Percentiles rank a stretch among this genome's conserved stretches.
Conservation (phyloP, 306 rosid genomes). For the Acacia melanoxylon region DNA sequence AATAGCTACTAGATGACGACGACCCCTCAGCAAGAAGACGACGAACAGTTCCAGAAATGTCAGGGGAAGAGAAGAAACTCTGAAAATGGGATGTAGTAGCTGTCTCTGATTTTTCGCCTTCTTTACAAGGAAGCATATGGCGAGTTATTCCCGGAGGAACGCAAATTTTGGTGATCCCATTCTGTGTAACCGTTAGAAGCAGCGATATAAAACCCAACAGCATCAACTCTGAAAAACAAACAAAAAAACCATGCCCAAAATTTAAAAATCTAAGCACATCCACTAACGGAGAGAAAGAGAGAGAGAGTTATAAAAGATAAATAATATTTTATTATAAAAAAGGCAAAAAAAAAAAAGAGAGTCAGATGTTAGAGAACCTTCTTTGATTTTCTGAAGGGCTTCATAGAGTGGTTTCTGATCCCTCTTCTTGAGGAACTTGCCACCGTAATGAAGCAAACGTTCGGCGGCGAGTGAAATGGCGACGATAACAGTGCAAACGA, state of each 20-base stretch:
- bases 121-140: constrained; percentile 73
- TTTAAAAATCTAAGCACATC: background rate
- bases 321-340: background rate
- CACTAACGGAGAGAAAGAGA: background rate
- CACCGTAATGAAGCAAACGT: constrained; percentile 72
- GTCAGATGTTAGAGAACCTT: constrained; percentile 37
- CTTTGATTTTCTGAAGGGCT: constrained; percentile 86
- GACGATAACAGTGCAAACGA: constrained; percentile 74
- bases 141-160: constrained; percentile 37
- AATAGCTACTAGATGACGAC: constrained; percentile 33
- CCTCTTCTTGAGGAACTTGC: constrained; percentile 52
- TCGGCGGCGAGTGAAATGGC: constrained; percentile 72
- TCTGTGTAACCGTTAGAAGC: constrained; percentile 77
- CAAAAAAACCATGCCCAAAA: background rate
- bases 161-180: constrained; percentile 66
- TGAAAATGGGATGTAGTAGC: constrained; percentile 42
- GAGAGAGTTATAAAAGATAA: background rate
- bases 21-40: constrained; percentile 42
- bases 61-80: constrained; percentile 39
- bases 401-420: constrained; percentile 81
- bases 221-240: constrained; percentile 67
- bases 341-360: background rate
- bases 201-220: constrained; percentile 89
- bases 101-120: background rate
- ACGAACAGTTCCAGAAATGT: constrained; percentile 30